A percentile compares a stretch with the other conserved stretches of the same genome.
These are phyloP conservation scores for Ceratocystis colombiana DNA, from an alignment of 2,329 filamentous ascomycete species.

Conservation along the genomic window DNA sequence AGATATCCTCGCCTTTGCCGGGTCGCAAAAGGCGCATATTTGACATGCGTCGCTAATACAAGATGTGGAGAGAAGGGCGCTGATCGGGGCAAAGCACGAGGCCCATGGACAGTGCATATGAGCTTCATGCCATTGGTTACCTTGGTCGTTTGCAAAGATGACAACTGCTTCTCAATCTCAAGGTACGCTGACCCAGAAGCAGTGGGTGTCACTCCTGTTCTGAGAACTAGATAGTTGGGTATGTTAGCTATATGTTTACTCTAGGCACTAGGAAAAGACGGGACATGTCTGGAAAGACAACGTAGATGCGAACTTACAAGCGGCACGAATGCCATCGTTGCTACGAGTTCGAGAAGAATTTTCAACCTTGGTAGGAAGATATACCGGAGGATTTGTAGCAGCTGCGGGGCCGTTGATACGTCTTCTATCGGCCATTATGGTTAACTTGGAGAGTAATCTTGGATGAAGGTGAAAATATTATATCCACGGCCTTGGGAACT, in stretches of 20 bases:
- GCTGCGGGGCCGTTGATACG: constrained; percentile 81
- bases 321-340: constrained; percentile 66
- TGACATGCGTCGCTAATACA: constrained; percentile 84
- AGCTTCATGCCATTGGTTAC: constrained; percentile 70
- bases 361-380: constrained; percentile 40
- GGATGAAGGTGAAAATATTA: neutral
- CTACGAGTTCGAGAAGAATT: constrained; percentile 45
- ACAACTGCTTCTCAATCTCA: constrained; percentile 42
- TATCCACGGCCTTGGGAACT: neutral
- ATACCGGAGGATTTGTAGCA: constrained; percentile 65
- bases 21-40: constrained; percentile 91
- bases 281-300: too few relatives aligned
- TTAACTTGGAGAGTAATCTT: neutral
- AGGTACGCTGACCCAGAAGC: constrained; percentile 89
- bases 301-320: constrained; percentile 51
- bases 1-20: constrained; percentile 73
- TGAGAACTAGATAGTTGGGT: constrained; percentile 53
- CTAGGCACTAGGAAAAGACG: too few relatives aligned
- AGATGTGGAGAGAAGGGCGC: constrained; percentile 88
- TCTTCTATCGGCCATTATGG: constrained; percentile 66
- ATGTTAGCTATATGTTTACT: neutral
- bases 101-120: constrained; percentile 85
- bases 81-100: constrained; percentile 77
- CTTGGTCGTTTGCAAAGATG: constrained; percentile 37
- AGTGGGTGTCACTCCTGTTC: constrained; percentile 84